phyloP scores from a whole-genome alignment of 2,329 filamentous ascomycete genomes.

The Phaeoacremonium minimum region DNA sequence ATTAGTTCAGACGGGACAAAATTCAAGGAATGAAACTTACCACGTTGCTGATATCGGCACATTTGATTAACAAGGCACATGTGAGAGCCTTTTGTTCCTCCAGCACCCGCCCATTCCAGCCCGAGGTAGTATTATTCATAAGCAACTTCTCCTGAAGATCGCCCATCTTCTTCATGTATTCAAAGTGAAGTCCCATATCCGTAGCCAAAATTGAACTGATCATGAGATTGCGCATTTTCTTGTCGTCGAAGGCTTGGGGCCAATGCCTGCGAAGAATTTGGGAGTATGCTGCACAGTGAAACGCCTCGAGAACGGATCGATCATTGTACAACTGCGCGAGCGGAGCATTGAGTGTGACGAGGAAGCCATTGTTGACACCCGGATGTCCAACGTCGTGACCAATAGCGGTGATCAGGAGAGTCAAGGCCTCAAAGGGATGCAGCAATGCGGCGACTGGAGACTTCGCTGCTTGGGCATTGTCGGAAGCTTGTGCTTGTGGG shows the following conservation, averaged over 20 bases:
- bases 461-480: constrained; percentile 29
- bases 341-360: constrained; percentile 87
- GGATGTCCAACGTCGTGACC: constrained; percentile 97
- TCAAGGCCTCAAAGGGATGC: constrained; percentile 83
- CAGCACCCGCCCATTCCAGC: constrained; percentile 71
- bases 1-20: constrained; percentile 1
- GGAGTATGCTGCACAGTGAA: constrained; percentile 94
- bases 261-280: constrained; percentile 92
- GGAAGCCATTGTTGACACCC: constrained; percentile 95
- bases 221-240: constrained; percentile 81
- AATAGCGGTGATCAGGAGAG: constrained; percentile 89
- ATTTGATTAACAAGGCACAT: constrained; percentile 95
- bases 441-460: constrained; percentile 71
- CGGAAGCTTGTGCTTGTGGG: constrained; percentile 30
- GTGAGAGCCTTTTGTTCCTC: constrained; percentile 74
- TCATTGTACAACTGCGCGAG: constrained; percentile 96
- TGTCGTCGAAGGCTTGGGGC: constrained; percentile 76
- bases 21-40: constrained; percentile 48
- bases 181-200: constrained; percentile 95
- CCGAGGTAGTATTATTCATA: constrained; percentile 60
- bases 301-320: constrained; percentile 91
- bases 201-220: constrained; percentile 97
- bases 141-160: constrained; percentile 75
- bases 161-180: constrained; percentile 89
- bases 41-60: constrained; percentile 97